Conservation (phyloP, 768 basidiomycete species). For the Cystoderma amianthinum region DNA sequence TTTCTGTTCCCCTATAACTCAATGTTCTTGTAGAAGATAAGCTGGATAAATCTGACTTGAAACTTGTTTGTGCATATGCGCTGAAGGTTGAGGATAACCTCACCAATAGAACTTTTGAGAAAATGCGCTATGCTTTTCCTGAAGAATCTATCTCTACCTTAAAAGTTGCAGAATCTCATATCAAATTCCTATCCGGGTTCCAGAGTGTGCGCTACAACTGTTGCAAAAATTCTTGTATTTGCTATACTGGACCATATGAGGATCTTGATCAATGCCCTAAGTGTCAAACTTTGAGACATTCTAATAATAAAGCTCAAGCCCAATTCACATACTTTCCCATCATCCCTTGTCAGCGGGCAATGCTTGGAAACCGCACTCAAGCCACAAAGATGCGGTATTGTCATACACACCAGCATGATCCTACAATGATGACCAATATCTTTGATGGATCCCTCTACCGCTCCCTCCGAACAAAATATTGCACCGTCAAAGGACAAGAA, state of each 20-base stretch:
- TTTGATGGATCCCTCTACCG: conserved; percentile 27
- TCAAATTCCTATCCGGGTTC: conserved; percentile 20
- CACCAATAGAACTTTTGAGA: neutral
- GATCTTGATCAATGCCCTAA: conserved; percentile 17
- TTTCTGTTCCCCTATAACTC: too few species aligned
- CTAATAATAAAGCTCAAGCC: too few species aligned
- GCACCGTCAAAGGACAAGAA: conserved; percentile 11
- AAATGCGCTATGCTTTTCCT: neutral
- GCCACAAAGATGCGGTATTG: conserved; percentile 17
- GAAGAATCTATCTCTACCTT: neutral
- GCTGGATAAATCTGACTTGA: neutral
- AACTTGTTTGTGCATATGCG: neutral
- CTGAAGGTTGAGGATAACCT: neutral
- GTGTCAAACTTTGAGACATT: conserved; percentile 17
- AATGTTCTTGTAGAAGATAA: neutral
- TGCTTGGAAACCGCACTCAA: too few species aligned
- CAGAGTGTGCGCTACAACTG: conserved; percentile 17
- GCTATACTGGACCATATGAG: conserved; percentile 13
- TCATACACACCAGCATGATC: conserved; percentile 10
- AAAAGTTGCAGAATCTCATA: conserved; percentile 3
- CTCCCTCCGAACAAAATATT: conserved; percentile 10
- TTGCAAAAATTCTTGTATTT: conserved; percentile 12
- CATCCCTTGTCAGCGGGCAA: too few species aligned
- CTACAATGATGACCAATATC: conserved; percentile 20
- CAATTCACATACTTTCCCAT: too few species aligned